Evolutionary conservation across 192 early-diverging fungal species (phyloP).

Genomic region (Coemansia sp.): DNA sequence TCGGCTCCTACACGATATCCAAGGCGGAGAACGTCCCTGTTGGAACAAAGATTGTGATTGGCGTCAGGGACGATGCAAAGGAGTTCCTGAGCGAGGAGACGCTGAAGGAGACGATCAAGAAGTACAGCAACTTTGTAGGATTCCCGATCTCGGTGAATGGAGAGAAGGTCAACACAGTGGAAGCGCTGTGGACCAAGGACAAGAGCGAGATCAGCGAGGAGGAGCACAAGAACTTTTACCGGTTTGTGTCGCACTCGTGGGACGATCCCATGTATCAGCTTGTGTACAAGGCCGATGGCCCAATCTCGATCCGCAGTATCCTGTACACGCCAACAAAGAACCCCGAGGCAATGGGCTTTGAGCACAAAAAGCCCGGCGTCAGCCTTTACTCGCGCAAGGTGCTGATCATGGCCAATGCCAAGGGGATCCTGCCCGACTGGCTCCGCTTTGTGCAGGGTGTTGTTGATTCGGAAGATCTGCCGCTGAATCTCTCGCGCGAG

Average conservation of each 20-base stretch:
- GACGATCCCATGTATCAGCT: constrained; percentile 75
- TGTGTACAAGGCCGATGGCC: constrained; percentile 95
- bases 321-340: constrained; percentile 78
- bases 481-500: constrained; percentile 98
- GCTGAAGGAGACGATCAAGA: constrained; percentile 72
- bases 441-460: constrained; percentile 91
- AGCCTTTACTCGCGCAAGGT: constrained; percentile 95
- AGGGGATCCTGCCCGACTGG: constrained; percentile 84
- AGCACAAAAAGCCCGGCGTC: constrained; percentile 70
- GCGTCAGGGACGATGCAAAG: constrained; percentile 84
- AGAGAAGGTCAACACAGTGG: constrained; percentile 84
- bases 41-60: constrained; percentile 91
- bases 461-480: constrained; percentile 95
- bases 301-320: constrained; percentile 85
- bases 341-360: constrained; percentile 53
- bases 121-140: constrained; percentile 96
- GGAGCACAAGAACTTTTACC: constrained; percentile 93
- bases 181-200: constrained; percentile 92
- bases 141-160: constrained; percentile 93
- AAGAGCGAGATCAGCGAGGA: constrained; percentile 72
- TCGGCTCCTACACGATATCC: constrained; percentile 85
- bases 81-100: constrained; percentile 74
- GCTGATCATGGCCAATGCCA: constrained; percentile 93
- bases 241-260: constrained; percentile 69
- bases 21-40: constrained; percentile 91